Base-by-base conservation (phyloP, 495 filamentous ascomycete species). In the Halenospora varia region DNA sequence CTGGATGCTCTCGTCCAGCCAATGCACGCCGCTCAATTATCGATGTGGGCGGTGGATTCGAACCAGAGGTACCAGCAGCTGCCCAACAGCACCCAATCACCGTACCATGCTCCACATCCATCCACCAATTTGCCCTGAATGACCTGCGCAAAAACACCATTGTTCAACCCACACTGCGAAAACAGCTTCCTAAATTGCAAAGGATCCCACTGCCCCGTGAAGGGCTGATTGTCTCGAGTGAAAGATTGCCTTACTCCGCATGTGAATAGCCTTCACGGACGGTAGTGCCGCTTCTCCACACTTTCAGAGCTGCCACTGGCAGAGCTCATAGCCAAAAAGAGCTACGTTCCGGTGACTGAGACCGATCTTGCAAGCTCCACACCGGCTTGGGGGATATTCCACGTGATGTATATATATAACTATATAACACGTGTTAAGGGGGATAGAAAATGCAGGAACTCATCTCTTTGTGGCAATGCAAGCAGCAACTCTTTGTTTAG, bases 61-160 rank as follows among this genome's bases (percentile, higher is more conserved):
- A 57, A 35, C 48, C 19, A 52, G 46, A 24, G 48, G 23, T 25
- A 13, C 55, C 54, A 56, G 24, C 53, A 39, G n/a, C 22, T 25
- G 53, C 53, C 45, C 25, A 17, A 22, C 57, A 19, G 42, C 45
- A 25, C 25, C 51, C 57, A 60, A 60, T 49, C 50, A 60, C n/a
- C 42, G 4, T 13, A 13, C 29, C 29, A 13, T 13, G 29, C 29
- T 35, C 13, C 13, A 13, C 29, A 35, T 6, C 29, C 13, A 13
- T 35, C 29, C 29, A 35, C 29, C 29, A 35, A 13, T 35, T 35
- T 35, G 29, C 29, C 6, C 29, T 35, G 29, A 35, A 35, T 4
- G 13, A 35, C 6, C 29, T 13, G 6, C 6, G 29, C 29, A 35
- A 4, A 4, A n/a, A 35, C 6, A 35, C 29, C 6, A 13, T 13